phyloP scores from a whole-genome alignment of 352 stramenopile species.

The Halophytophthora polymorphica region DNA sequence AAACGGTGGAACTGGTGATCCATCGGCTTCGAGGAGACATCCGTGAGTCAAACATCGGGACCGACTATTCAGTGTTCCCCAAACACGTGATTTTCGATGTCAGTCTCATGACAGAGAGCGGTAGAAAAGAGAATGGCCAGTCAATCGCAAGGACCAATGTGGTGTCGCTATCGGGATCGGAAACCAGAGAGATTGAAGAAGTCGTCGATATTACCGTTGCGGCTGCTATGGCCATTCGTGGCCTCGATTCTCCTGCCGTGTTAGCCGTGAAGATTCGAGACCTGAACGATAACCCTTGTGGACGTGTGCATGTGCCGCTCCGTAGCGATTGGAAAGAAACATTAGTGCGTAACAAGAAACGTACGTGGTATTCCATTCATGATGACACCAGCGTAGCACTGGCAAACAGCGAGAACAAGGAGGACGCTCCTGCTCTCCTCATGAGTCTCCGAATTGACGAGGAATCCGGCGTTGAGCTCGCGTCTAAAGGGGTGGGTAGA shows the following conservation, averaged over 20 bases:
- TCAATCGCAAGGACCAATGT: conserved; percentile 8
- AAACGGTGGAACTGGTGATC: conserved; percentile 21
- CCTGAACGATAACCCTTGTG: conserved; percentile 14
- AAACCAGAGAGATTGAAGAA: conserved; percentile 14
- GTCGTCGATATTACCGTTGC: conserved; percentile 24
- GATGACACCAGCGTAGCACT: background rate
- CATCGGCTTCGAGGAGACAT: conserved; percentile 16
- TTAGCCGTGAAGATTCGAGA: conserved; percentile 24
- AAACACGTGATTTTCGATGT: conserved; percentile 20
- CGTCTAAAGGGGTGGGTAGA: conserved; percentile 4
- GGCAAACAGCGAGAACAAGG: conserved; percentile 1
- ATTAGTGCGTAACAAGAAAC: conserved; percentile 10
- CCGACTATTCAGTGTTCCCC: background rate
- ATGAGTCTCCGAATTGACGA: conserved; percentile 16
- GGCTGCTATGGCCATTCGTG: conserved; percentile 7
- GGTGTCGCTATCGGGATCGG: conserved; percentile 9
- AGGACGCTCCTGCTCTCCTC: conserved; percentile 11
- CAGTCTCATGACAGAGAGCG: conserved; percentile 10
- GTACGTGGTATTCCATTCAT: conserved; percentile 11
- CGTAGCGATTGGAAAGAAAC: conserved; percentile 25
- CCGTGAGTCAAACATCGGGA: background rate
- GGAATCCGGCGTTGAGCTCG: background rate
- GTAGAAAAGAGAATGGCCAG: conserved; percentile 5
- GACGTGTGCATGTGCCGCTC: conserved; percentile 28
- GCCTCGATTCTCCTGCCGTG: conserved; percentile 6